These are phyloP conservation scores for Nowakowskiella sp. DNA, from an alignment of 192 early-diverging fungal species.

Conservation along the genomic window DNA sequence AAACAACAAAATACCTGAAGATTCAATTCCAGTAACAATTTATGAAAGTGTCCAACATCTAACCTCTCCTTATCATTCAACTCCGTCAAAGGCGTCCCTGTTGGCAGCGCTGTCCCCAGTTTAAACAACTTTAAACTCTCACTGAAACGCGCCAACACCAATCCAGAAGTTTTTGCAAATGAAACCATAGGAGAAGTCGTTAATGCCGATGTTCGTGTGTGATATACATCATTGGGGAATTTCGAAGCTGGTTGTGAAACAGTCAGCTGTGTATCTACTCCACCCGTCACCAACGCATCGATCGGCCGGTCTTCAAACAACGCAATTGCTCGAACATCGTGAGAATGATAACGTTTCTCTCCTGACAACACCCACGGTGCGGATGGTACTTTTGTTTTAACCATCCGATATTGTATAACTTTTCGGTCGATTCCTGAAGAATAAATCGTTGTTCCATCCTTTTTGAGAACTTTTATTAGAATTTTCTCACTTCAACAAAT, in stretches of 20 bases:
- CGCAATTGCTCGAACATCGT: slow-evolving; percentile 85
- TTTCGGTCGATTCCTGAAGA: slow-evolving; percentile 88
- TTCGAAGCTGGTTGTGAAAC: slow-evolving; percentile 25
- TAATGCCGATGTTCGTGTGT: slow-evolving; percentile 43
- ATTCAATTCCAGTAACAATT: slow-evolving; percentile 67
- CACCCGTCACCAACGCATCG: slow-evolving; percentile 76
- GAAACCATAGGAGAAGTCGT: slow-evolving; percentile 47
- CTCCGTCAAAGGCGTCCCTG: slow-evolving; percentile 20
- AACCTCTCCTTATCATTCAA: slow-evolving; percentile 21
- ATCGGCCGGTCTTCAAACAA: slow-evolving; percentile 60
- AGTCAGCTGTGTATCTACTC: slow-evolving; percentile 37
- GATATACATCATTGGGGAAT: slow-evolving; percentile 33
- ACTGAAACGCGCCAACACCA: slow-evolving; percentile 53
- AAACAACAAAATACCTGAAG: slow-evolving; percentile 40
- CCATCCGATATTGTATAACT: slow-evolving; percentile 57
- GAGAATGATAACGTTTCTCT: slow-evolving; percentile 82
- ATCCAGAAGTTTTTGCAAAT: slow-evolving; percentile 17
- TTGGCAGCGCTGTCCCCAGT: slow-evolving; percentile 60
- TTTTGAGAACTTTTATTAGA: neutral
- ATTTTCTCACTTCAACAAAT: neutral
- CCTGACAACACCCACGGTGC: slow-evolving; percentile 69
- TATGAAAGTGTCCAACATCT: slow-evolving; percentile 52
- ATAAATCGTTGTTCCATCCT: slow-evolving; percentile 64
- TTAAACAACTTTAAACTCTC: slow-evolving; percentile 73
- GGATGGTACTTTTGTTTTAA: slow-evolving; percentile 12